These are phyloP conservation scores for Sugiyamaella lignohabitans DNA, from an alignment of 805 yeast genomes.

Conservation along the genomic window DNA sequence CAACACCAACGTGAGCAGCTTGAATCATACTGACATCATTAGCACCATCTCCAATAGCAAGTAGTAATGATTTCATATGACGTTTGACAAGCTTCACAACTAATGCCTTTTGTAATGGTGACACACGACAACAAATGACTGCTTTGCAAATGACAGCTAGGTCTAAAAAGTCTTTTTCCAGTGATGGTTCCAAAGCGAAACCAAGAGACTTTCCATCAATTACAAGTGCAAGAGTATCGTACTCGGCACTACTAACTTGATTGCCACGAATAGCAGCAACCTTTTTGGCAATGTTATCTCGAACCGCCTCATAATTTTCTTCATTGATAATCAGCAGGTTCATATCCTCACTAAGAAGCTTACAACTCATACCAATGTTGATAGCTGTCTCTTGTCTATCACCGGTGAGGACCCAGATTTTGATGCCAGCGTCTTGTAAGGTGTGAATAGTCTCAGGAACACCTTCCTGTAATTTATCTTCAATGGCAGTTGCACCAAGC, in stretches of 20 bases:
- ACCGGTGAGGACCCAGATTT: conserved; percentile 96
- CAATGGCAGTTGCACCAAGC: conserved; percentile 97
- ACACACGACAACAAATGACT: conserved; percentile 95
- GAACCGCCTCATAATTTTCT: conserved; percentile 70
- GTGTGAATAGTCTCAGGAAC: conserved; percentile 97
- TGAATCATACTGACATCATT: conserved; percentile 99
- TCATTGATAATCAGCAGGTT: conserved; percentile 84
- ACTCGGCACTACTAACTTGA: conserved; percentile 42
- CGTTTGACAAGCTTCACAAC: conserved; percentile 92
- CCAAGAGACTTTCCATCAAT: conserved; percentile 92
- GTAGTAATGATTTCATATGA: conserved; percentile 60
- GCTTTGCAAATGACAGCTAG: conserved; percentile 87
- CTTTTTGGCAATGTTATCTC: conserved; percentile 65
- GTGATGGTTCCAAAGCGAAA: conserved; percentile 73
- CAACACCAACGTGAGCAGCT: conserved; percentile 99
- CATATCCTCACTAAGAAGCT: conserved; percentile 91
- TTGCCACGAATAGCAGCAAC: conserved; percentile 56
- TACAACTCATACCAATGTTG: conserved; percentile 98
- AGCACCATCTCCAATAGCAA: conserved; percentile 99
- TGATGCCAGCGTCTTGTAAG: conserved; percentile 92
- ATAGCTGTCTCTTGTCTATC: conserved; percentile 98
- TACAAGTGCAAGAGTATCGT: conserved; percentile 75
- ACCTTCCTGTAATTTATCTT: conserved; percentile 95
- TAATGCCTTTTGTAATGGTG: conserved; percentile 93
- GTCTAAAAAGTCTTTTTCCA: conserved; percentile 71